Evolutionary conservation across 352 stramenopile genomes (phyloP).

Genomic region (Phytophthora citricola): DNA sequence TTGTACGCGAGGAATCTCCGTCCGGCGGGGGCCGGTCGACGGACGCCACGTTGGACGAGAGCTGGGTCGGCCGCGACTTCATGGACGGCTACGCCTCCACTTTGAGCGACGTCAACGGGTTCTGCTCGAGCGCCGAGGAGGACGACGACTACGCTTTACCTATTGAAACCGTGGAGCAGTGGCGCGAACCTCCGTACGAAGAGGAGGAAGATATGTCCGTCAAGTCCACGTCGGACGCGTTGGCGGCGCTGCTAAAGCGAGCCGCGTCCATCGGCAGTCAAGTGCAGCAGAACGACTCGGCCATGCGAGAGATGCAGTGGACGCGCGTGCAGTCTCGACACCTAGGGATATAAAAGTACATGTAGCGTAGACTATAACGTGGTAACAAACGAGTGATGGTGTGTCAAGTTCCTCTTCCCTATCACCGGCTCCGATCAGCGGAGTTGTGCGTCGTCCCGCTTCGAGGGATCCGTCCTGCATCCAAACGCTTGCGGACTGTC

Average conservation of each 20-base stretch:
- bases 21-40: constrained; percentile 4
- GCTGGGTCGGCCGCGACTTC: constrained; percentile 27
- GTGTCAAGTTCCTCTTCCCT: constrained; percentile 8
- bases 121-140: constrained; percentile 33
- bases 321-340: constrained; percentile 14
- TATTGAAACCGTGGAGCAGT: constrained; percentile 21
- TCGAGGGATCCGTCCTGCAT: constrained; percentile 1
- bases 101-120: constrained; percentile 34
- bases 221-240: constrained; percentile 20
- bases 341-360: constrained; percentile 9
- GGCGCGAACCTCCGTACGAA: constrained; percentile 18
- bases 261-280: constrained; percentile 29
- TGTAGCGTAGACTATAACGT: background rate
- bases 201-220: constrained; percentile 20
- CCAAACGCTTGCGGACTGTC: constrained; percentile 3
- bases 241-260: constrained; percentile 16
- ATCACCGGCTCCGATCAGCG: constrained; percentile 1
- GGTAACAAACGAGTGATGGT: constrained; percentile 1
- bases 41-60: constrained; percentile 29
- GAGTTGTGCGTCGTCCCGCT: background rate
- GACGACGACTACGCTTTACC: constrained; percentile 26
- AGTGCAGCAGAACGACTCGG: constrained; percentile 33
- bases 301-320: constrained; percentile 29
- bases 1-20: constrained; percentile 11
- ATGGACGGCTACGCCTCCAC: constrained; percentile 29